Base-by-base conservation (phyloP, 2,329 filamentous ascomycete species). In the Ophiostoma triangulosporum region DNA sequence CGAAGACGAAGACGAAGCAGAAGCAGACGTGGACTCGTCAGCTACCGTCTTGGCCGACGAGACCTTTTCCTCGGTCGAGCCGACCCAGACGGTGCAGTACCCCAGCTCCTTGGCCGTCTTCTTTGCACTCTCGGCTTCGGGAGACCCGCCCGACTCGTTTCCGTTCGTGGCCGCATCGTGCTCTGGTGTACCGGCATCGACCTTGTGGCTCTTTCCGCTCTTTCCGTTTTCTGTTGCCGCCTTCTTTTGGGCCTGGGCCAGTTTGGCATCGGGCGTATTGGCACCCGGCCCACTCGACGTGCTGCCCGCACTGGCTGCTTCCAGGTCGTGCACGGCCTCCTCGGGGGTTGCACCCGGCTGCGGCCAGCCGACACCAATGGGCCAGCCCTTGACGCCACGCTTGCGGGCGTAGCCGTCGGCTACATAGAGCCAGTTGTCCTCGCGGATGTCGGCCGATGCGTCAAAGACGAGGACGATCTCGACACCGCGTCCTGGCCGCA, bases 31-130 rank as follows among this genome's bases (percentile, higher is more conserved):
- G 12, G 35, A 27, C 15, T 17, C 27, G 8, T 48, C 50, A 3
- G 45, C 36, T 4, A 45, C 54, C 9, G 54, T 46, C 7, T 46
- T 26, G 14, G 52, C 50, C 6, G 83, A 74, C 8, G 73, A 71
- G 3, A 76, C 75, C 5, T 82, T 81, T 64, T 95, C 88, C 61
- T 88, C 76, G 3, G 79, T 94, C 0, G 80, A 86, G 32, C 93
- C 93, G 7, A 96, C 85, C 93, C 93, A 98, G 55, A 97, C 80
- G 20, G 90, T 97, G 70, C 93, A 97, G 70, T 91, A 93, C 6
- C 86, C 84, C 0, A 98, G 73, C 33, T 89, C 82, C 22, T 36
- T 35, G 11, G 55, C 55, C 12, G 38, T 31, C 26, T 15, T 14
- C 29, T 53, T 52, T 38, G 50, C 50, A 1, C 40, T 53, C 1